These are phyloP conservation scores for Fusarium nodosum DNA, from an alignment of 2,329 filamentous ascomycete genomes.

Conservation along the genomic window DNA sequence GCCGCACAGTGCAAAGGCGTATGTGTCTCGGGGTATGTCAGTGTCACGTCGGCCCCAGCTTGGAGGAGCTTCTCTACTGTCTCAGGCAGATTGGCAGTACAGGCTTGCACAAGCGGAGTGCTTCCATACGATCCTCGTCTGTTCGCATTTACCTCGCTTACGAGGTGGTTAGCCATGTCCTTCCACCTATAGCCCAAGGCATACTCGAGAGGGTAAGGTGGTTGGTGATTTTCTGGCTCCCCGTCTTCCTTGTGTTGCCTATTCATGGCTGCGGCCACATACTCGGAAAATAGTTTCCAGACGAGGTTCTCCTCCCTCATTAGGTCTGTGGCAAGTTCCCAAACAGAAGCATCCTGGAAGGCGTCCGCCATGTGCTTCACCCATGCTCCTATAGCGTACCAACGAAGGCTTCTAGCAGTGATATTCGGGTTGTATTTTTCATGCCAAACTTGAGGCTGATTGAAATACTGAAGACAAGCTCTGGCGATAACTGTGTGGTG, in stretches of 20 bases:
- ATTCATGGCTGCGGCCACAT: no score
- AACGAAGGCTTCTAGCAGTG: fast-evolving
- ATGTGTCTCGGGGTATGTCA: fast-evolving
- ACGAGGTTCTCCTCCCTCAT: not conserved
- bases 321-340: not conserved
- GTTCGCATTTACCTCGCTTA: not conserved
- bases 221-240: not conserved
- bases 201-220: not conserved
- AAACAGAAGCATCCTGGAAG: not conserved
- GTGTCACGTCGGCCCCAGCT: not conserved
- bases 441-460: not conserved
- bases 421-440: fast-evolving
- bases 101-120: not conserved
- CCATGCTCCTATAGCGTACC: fast-evolving
- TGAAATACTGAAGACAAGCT: not conserved
- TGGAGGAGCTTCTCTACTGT: not conserved
- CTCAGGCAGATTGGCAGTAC: not conserved
- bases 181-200: not conserved
- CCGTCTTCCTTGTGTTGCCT: not conserved
- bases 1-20: not conserved
- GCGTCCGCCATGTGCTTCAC: fast-evolving
- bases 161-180: not conserved
- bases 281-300: not conserved
- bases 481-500: not conserved
- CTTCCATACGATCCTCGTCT: not conserved